Evolutionary conservation across 2,329 filamentous ascomycete genomes (phyloP), one percentile per base, ranked within the genome.

Genomic region (Aspergillus costaricaensis): DNA sequence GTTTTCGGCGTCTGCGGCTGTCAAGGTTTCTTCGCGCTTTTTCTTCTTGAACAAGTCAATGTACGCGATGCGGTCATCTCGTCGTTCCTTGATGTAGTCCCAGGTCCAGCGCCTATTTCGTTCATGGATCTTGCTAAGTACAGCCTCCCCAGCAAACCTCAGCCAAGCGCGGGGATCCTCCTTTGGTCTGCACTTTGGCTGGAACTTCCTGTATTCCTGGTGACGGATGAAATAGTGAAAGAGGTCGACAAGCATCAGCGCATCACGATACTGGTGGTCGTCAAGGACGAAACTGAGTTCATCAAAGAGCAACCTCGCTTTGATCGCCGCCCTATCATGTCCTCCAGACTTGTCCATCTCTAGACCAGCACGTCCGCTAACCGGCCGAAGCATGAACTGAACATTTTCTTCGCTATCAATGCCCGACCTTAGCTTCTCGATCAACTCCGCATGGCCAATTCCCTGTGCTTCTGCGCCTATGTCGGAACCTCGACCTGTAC

Each of bases 211-310:
- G 80, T 98, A 97, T 74, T 99, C 94, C 75, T 98, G 95, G 67
- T 99, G 95, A 32, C 94, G 89, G 68, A 97, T 91, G 76, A 98
- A 99, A 78, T 96, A 98, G 76, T 99, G 95, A 81, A 99, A 99
- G 2, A 98, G 82, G 73, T 99, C 95, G 2, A 98, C 91, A 81
- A 99, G 91, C 95, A 99, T 99, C 60, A 99, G 80, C 5, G 90
- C 92, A 78, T 99, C 95, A 30, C 96, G 90, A 73, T 99, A 99
- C 74, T 99, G 95, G 66, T 97, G 87, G 66, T 99, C 94, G 68
- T 99, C 96, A 32, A 99, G 84, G n/a, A 98, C 91, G 65, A 99
- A 89, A 54, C 96, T 95, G 60, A 99, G 93, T 72, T 99, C 96
- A 72, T 99, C 94, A 69, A 99, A 99, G 1, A 98, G 80, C 17